Percentiles rank a stretch among this genome's conserved stretches.
These are phyloP conservation scores for Candida awuae DNA, from an alignment of 805 yeast genomes.

Conservation along the genomic window DNA sequence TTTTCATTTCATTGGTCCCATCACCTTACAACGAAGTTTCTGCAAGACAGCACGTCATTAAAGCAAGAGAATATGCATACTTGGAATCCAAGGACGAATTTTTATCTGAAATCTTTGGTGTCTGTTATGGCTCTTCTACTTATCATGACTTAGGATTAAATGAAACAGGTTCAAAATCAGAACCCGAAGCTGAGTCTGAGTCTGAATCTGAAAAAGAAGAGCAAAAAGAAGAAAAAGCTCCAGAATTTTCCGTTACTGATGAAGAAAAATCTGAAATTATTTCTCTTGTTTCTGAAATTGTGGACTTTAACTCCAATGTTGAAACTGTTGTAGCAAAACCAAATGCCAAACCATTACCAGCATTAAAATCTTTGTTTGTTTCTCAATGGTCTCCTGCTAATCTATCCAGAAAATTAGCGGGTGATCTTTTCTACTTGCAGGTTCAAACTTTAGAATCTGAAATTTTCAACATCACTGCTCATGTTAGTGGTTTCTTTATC, in stretches of 20 bases:
- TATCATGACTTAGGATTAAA: slow-evolving; percentile 36
- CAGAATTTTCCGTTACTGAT: slow-evolving; percentile 22
- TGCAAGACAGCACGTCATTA: slow-evolving; percentile 54
- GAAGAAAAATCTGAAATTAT: slow-evolving; percentile 26
- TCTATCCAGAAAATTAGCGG: slow-evolving; percentile 48
- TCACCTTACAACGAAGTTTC: slow-evolving; percentile 53
- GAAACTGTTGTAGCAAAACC: slow-evolving; percentile 26
- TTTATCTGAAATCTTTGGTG: slow-evolving; percentile 30
- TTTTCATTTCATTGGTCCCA: slow-evolving; percentile 41
- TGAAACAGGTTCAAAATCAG: slow-evolving; percentile 19
- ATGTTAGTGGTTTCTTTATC: slow-evolving; percentile 70
- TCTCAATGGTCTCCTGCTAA: slow-evolving; percentile 89
- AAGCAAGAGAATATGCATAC: slow-evolving; percentile 54
- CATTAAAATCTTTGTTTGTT: slow-evolving; percentile 48
- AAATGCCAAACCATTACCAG: slow-evolving; percentile 32
- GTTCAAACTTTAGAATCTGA: slow-evolving; percentile 78
- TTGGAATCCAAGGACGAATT: slow-evolving; percentile 41
- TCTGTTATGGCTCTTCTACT: slow-evolving; percentile 44
- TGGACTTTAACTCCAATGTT: slow-evolving; percentile 10
- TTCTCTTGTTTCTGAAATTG: slow-evolving; percentile 16
- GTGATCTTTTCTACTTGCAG: slow-evolving; percentile 73
- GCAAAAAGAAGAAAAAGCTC: slow-evolving; percentile 16
- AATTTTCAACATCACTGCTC: slow-evolving; percentile 68
- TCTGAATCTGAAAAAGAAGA: slow-evolving; percentile 9
- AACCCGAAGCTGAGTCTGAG: slow-evolving; percentile 11